Base-by-base conservation (phyloP, 441 rosid genomes). In the Gossypium davidsonii region DNA sequence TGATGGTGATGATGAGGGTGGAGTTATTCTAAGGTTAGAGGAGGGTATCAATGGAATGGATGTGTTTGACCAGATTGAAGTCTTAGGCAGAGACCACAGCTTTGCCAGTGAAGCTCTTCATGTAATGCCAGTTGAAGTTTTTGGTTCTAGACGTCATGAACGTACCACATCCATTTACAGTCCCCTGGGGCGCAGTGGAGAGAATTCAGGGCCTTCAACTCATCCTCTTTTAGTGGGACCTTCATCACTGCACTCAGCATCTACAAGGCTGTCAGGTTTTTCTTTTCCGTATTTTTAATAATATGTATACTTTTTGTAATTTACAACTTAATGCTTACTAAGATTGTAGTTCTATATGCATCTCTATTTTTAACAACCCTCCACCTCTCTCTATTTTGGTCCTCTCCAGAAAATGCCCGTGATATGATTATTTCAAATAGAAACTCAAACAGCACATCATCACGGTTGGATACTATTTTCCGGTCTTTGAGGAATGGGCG, bases 41-140 rank as follows among this genome's bases (percentile, higher is more conserved):
- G 98, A 95, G 83, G 99, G 98, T 60, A 87, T 92, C 65, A 90
- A 95, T 79, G 98, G 99, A 61, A 86, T 95, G 73, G 94, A 93
- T 80, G 95, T 95, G 66, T 91, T 93, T 78, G 99, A 95, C 77
- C 98, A 91, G 83, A 84, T 93, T 75, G 99, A 93, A 82, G 98
- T 93, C 82, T 89, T 93, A 79, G 88, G 94, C 59, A 88, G 97
- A 85, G 94, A 93, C 75, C 88, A 91, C 79, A 83, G 85, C 85
- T 96, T 96, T 79, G 81, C 93, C 46, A 89, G 87, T 83, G 98
- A 96, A 73, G 83, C 97, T 53, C 91, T 96, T 55, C 99, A 85
- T 81, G 91, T 96, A 72, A 96, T 96, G 98, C 99, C 98, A 17
- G 99, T 93, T 75, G 99, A 96, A 81, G 89, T 93, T 84, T 93